Evolutionary conservation across 1,284 basidiomycete species (phyloP).

Genomic region (Entoloma clypeatum): DNA sequence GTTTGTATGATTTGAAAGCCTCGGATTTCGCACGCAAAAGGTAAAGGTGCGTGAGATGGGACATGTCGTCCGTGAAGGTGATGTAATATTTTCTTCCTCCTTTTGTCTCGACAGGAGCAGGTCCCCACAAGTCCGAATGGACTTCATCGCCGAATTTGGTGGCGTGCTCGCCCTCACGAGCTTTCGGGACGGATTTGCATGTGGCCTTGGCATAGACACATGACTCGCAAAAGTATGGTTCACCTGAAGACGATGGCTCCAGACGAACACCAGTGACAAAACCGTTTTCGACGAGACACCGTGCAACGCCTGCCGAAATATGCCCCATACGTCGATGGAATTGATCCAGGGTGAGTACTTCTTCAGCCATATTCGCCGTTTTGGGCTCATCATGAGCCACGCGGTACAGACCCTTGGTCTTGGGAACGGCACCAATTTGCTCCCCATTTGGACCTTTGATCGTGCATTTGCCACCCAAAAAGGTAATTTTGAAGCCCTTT

Average conservation of each 20-base stretch:
- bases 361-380: too few species aligned
- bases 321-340: constrained; percentile 34
- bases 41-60: constrained; percentile 22
- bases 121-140: constrained; percentile 38
- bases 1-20: constrained; percentile 24
- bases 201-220: constrained; percentile 28
- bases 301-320: constrained; percentile 26
- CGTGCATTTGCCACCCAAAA: constrained; percentile 26
- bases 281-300: constrained; percentile 24
- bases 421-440: too few species aligned
- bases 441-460: constrained; percentile 22
- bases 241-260: neutral
- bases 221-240: constrained; percentile 25
- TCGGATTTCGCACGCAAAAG: constrained; percentile 27
- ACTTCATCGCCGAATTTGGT: constrained; percentile 27
- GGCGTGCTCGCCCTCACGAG: constrained; percentile 11
- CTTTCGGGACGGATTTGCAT: constrained; percentile 20
- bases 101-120: constrained; percentile 25
- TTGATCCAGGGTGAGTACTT: constrained; percentile 27
- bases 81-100: constrained; percentile 14
- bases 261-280: constrained; percentile 25
- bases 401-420: too few species aligned
- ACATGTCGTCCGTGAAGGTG: constrained; percentile 24
- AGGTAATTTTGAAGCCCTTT: constrained; percentile 25
- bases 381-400: too few species aligned